Base-by-base conservation (phyloP, 306 rosid genomes). In the Vigna radiata region DNA sequence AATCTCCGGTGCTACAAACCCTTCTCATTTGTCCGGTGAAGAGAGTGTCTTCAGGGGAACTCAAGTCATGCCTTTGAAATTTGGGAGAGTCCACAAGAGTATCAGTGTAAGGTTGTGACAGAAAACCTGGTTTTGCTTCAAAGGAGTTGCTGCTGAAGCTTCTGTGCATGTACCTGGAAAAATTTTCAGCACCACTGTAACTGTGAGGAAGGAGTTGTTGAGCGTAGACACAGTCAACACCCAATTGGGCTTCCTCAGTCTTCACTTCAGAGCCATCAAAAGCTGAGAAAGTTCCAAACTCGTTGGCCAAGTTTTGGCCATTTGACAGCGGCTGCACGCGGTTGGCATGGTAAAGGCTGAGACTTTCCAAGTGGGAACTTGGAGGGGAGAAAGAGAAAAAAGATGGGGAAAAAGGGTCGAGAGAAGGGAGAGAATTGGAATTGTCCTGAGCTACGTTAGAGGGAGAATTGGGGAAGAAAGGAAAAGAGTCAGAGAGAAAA, bases 1-100 rank as follows among this genome's bases (percentile, higher is more conserved):
- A 87, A 86, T 95, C 99, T 54, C 97, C 96, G 8, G 99, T 81
- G 86, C 99, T 92, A 67, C 91, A 92, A 27, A 78, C 97, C 77
- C 91, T 86, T 1, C 96, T 89, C 83, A 89, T 79, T 77, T 93
- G 96, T 3, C 89, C 87, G 17, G 43, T 2, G 18, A 86, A 81
- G 31, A 77, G 69, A 66, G 44, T 73, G 39, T 60, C 83, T 63
- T 91, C 96, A 0, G 93, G 86, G 9, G 89, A 89, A 33, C 78
- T 83, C 49, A 77, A 33, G 46, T 81, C 80, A 61, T 86, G 88
- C 17, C 4, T 75, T 7, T 83, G 93, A 77, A 88, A 82, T 17
- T 36, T 82, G 12, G 81, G 80, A 11, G 91, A 79, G 18, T 89
- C 96, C 48, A 77, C 54, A 18, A 80, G 50, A 70, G 80, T 19